Base-by-base conservation (phyloP, 331 rosid species). In the Quercus tomentella region DNA sequence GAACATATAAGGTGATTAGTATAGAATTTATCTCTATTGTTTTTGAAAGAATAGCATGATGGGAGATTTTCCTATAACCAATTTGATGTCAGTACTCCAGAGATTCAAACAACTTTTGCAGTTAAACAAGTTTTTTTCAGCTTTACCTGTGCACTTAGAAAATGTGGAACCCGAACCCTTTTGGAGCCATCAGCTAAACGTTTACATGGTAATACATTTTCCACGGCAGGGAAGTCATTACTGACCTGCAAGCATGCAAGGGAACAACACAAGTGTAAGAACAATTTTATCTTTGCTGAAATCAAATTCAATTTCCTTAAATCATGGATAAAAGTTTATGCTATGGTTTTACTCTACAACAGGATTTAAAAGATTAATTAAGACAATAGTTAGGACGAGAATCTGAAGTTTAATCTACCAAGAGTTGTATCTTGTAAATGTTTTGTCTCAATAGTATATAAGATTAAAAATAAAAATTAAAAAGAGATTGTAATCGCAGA, bases 131-230 rank as follows among this genome's bases (percentile, higher is more conserved):
- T 51, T 25, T 2, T 52, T 72, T 43, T 54, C 22, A 25, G 26
- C 10, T 41, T 58, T 74, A 87, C 92, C 90, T 73, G 88, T 22
- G 84, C 70, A 63, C 77, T 76, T 60, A 86, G 82, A 77, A 83
- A 91, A 81, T 85, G 87, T 12, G 98, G 97, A 84, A 89, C 93
- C 75, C 82, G 88, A n/a, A 96, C 79, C 85, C 99, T 89, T 84
- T 96, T 96, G 56, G 98, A 96, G 79, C 99, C 98, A 88, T 91
- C 97, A 62, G 94, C 94, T 68, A 93, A 84, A 37, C 96, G 98
- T 84, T 92, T 96, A 80, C 88, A 87, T 31, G 92, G 92, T 30
- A 94, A 84, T 43, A 76, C 71, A 74, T 80, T 90, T 69, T 92
- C 96, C 83, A 61, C 73, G 1, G 77, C 77, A 30, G 82, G 61